Percentiles rank a stretch among this genome's conserved stretches.
These are phyloP conservation scores for Ilyonectria robusta DNA, from an alignment of 2,329 filamentous ascomycete species.

Conservation along the genomic window DNA sequence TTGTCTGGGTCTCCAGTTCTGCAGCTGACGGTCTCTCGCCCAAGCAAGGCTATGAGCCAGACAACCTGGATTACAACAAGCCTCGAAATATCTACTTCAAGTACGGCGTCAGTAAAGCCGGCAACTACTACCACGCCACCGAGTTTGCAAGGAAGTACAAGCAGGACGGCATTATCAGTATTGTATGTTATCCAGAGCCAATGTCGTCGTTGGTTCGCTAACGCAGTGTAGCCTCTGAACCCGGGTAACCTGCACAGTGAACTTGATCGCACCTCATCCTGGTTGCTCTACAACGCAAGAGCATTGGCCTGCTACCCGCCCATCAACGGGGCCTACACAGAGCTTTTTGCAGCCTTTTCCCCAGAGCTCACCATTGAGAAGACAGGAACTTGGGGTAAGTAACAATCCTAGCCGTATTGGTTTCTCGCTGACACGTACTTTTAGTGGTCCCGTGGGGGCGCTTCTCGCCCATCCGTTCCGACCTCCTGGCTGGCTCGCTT, in stretches of 20 bases:
- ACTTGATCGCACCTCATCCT: constrained; percentile 44
- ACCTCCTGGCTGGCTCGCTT: constrained; percentile 51
- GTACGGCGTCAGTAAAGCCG: constrained; percentile 52
- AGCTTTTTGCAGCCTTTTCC: constrained; percentile 62
- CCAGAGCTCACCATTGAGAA: constrained; percentile 58
- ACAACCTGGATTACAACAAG: constrained; percentile 48
- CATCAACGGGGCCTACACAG: constrained; percentile 62
- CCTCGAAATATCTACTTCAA: constrained; percentile 41
- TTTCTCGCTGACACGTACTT: constrained; percentile 10
- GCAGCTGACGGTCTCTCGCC: constrained; percentile 46
- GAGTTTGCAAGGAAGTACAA: constrained; percentile 49
- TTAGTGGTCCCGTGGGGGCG: constrained; percentile 54
- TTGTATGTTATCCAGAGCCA: constrained; percentile 23
- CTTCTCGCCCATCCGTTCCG: constrained; percentile 51
- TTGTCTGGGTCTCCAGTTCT: constrained; percentile 52
- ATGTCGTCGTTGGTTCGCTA: constrained; percentile 3
- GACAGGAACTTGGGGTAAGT: constrained; percentile 50
- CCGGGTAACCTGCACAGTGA: constrained; percentile 43
- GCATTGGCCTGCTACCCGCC: constrained; percentile 39
- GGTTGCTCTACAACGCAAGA: constrained; percentile 41
- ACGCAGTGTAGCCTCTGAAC: constrained; percentile 37
- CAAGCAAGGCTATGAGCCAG: constrained; percentile 43
- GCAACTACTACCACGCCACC: constrained; percentile 49
- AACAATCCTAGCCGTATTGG: no score
- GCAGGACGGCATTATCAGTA: constrained; percentile 48